Base-by-base conservation (phyloP, 495 filamentous ascomycete genomes). In the Aspergillus bridgeri region DNA sequence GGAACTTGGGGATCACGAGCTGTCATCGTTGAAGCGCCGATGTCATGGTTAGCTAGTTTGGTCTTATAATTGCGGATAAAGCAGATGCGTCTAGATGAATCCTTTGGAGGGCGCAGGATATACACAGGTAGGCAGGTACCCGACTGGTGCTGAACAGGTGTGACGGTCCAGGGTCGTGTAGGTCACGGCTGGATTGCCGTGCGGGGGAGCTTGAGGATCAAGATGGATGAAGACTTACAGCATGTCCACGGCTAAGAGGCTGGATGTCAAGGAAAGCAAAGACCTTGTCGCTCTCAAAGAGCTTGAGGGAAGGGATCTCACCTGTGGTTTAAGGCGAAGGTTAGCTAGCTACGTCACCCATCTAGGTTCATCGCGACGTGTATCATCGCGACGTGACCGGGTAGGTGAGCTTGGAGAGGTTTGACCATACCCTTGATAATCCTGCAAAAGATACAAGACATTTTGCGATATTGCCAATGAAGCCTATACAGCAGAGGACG, bases 241-340 rank as follows among this genome's bases (percentile, higher is more conserved):
- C 86, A 67, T 98, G 92, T 48, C 94, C 92, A 56, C 79, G 79
- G 70, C 85, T 89, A 3, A 97, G 78, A 17, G 94, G 94, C 62
- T 89, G 83, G 76, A 98, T 96, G 75, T 99, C 94, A 63, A 99
- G 88, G 78, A 99, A 99, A 5, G 94, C 94, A 64, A 96, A 81
- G 58, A 94, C 89, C 79, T 92, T 95, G 27, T 96, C 90, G 65
- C 78, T 89, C 74, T 98, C 94, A 67, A 89, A 90, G 77, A 98
- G 83, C 82, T 96, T 97, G 78, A 96, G 89, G 64, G 87, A 90
- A 48, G 93, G 92, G 76, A 97, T 96, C 44, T 97, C 92, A 62
- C 91, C 91, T 95, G 67, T 59, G 54, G 17, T 42, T 38, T 5
- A 52, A 51, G 18, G 7, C 21, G 29, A 8, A 27, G 18, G 24